These are phyloP conservation scores for Cyberlindnera subsufficiens DNA, from an alignment of 805 yeast species.

Conservation along the genomic window DNA sequence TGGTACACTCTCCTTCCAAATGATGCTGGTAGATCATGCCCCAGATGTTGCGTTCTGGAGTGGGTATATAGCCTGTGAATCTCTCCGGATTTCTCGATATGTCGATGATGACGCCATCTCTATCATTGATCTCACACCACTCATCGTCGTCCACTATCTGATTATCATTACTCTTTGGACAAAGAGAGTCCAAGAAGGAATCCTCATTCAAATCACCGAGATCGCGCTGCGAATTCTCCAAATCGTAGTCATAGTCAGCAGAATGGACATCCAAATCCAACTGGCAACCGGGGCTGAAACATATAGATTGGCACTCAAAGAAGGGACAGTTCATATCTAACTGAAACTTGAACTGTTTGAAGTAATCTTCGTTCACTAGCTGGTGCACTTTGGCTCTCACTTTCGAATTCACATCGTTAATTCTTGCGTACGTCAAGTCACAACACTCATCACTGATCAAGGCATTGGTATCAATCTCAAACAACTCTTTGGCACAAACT, in stretches of 20 bases:
- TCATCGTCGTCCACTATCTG: constrained; percentile 43
- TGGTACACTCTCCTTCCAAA: constrained; percentile 51
- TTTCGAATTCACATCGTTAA: constrained; percentile 43
- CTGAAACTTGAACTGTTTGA: constrained; percentile 66
- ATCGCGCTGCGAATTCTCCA: constrained; percentile 25
- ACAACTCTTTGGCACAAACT: constrained; percentile 9
- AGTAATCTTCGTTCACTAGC: constrained; percentile 70
- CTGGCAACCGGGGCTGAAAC: constrained; percentile 25
- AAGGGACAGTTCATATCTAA: constrained; percentile 80
- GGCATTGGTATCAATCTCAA: constrained; percentile 12
- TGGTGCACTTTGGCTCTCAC: constrained; percentile 52
- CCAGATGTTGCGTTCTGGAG: constrained; percentile 91
- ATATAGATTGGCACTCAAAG: constrained; percentile 59
- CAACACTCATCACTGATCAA: constrained; percentile 25
- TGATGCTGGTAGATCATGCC: constrained; percentile 78
- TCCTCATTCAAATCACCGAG: constrained; percentile 37
- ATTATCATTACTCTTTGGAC: constrained; percentile 23
- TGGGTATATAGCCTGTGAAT: constrained; percentile 94
- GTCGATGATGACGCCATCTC: constrained; percentile 78
- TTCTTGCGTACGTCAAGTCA: constrained; percentile 38
- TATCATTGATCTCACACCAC: constrained; percentile 65
- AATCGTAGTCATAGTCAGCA: constrained; percentile 20
- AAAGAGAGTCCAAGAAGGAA: constrained; percentile 32
- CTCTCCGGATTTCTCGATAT: constrained; percentile 88
- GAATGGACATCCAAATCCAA: constrained; percentile 25